These are phyloP conservation scores for Andrographis paniculata DNA, from an alignment of 305 asterid species.

Conservation along the genomic window DNA sequence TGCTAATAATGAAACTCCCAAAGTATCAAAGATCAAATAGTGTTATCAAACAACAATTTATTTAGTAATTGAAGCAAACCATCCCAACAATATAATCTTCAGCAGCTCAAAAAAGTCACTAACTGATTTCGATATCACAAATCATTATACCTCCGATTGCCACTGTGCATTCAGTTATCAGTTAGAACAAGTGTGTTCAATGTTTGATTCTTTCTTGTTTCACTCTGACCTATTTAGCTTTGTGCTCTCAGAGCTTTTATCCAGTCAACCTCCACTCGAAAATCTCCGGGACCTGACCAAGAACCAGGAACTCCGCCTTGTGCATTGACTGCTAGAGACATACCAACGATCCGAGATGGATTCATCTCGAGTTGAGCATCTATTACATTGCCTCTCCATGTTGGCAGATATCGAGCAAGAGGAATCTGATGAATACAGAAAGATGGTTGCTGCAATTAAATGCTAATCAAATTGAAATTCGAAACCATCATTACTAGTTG, in stretches of 20 bases:
- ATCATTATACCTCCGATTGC: background rate
- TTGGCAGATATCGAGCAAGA: conserved; percentile 70
- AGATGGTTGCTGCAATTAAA: conserved; percentile 3
- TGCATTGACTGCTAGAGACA: conserved; percentile 76
- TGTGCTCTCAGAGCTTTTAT: conserved; percentile 72
- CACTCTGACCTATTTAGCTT: conserved; percentile 15
- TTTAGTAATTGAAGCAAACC: too few species aligned
- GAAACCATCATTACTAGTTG: background rate
- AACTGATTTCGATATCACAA: background rate
- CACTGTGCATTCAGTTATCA: conserved; percentile 1
- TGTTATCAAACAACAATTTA: too few species aligned
- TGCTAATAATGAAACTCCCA: too few species aligned
- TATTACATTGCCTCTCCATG: conserved; percentile 93
- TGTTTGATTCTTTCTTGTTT: background rate
- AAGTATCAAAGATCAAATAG: too few species aligned
- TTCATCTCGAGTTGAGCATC: conserved; percentile 85
- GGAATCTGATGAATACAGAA: conserved; percentile 51
- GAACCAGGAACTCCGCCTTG: conserved; percentile 81
- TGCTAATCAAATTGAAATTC: background rate
- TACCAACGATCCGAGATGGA: conserved; percentile 72
- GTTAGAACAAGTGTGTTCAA: background rate
- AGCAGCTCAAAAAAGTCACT: too few species aligned
- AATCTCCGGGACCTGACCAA: conserved; percentile 72
- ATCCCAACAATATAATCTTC: too few species aligned
- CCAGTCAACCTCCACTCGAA: conserved; percentile 78